Conservation (phyloP, 2,329 filamentous ascomycete species). For the Cercospora nicotianae region DNA sequence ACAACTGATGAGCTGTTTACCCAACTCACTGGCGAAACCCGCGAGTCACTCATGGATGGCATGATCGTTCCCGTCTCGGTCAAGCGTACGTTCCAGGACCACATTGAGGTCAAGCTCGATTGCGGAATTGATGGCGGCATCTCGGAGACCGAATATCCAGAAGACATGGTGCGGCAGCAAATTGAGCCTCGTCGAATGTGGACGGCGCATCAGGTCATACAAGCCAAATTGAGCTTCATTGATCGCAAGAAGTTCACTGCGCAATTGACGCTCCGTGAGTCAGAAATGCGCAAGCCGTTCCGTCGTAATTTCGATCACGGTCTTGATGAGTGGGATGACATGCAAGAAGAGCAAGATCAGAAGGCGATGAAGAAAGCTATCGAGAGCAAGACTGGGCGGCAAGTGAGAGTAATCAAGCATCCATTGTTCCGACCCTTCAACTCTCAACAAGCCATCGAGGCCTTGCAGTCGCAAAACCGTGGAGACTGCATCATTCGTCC, state of each 20-base stretch:
- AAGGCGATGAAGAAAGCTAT: conserved; percentile 75
- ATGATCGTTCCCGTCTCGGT: conserved; percentile 93
- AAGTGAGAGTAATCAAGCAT: conserved; percentile 95
- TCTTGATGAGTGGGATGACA: conserved; percentile 70
- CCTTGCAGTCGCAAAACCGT: conserved; percentile 76
- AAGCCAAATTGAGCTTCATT: conserved; percentile 82
- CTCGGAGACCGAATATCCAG: conserved; percentile 77
- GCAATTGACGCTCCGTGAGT: conserved; percentile 81
- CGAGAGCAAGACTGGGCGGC: conserved; percentile 78
- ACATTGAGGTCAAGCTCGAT: conserved; percentile 89
- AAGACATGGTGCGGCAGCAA: conserved; percentile 58
- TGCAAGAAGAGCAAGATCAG: conserved; percentile 67
- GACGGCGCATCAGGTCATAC: conserved; percentile 76
- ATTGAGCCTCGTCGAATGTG: conserved; percentile 63
- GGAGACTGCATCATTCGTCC: conserved; percentile 95
- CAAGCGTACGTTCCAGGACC: conserved; percentile 84
- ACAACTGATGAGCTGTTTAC: conserved; percentile 82
- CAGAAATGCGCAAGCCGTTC: conserved; percentile 72
- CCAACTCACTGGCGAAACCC: conserved; percentile 93
- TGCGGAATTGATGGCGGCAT: conserved; percentile 91
- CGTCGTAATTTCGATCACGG: conserved; percentile 69
- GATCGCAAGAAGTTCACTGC: conserved; percentile 83
- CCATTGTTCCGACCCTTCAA: conserved; percentile 95
- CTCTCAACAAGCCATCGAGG: conserved; percentile 88
- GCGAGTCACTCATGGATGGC: conserved; percentile 75